Evolutionary conservation across 2,329 filamentous ascomycete genomes (phyloP).

Genomic region (Fusarium clavum): DNA sequence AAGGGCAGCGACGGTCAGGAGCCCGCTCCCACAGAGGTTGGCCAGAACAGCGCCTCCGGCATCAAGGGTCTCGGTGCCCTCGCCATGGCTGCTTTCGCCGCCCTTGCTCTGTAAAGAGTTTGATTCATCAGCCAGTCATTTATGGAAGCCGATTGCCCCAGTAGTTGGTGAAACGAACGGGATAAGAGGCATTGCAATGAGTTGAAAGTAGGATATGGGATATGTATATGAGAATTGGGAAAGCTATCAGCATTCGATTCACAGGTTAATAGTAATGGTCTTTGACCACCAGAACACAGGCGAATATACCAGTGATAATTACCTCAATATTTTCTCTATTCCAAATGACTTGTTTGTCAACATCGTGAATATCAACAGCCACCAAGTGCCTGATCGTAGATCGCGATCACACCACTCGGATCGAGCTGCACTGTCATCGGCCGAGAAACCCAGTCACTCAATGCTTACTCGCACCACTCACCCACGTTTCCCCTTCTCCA

Average conservation of each 20-base stretch:
- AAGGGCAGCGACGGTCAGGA: constrained; percentile 9
- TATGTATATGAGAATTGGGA: constrained; percentile 22
- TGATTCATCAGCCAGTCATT: neutral
- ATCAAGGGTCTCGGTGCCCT: constrained; percentile 49
- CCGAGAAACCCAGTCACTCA: constrained; percentile 4
- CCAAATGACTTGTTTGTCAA: neutral
- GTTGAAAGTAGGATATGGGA: constrained; percentile 17
- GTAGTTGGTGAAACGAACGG: neutral
- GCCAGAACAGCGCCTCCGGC: constrained; percentile 48
- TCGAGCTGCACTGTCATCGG: neutral
- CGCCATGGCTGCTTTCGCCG: constrained; percentile 50
- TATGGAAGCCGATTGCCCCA: constrained; percentile 6
- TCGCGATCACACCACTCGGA: constrained; percentile 17
- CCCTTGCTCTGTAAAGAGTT: constrained; percentile 53
- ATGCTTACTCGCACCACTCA: neutral
- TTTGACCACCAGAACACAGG: constrained; percentile 25
- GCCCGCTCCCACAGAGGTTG: constrained; percentile 35
- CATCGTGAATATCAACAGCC: neutral
- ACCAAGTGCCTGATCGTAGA: constrained; percentile 10
- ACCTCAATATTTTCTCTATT: neutral
- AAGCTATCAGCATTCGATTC: constrained; percentile 7
- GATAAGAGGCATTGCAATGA: constrained; percentile 23
- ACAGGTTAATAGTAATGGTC: constrained; percentile 40
- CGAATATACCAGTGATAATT: constrained; percentile 35
- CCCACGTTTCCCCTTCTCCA: neutral